These are phyloP conservation scores for Ampelomyces quisqualis DNA, from an alignment of 2,329 filamentous ascomycete genomes.

Conservation along the genomic window DNA sequence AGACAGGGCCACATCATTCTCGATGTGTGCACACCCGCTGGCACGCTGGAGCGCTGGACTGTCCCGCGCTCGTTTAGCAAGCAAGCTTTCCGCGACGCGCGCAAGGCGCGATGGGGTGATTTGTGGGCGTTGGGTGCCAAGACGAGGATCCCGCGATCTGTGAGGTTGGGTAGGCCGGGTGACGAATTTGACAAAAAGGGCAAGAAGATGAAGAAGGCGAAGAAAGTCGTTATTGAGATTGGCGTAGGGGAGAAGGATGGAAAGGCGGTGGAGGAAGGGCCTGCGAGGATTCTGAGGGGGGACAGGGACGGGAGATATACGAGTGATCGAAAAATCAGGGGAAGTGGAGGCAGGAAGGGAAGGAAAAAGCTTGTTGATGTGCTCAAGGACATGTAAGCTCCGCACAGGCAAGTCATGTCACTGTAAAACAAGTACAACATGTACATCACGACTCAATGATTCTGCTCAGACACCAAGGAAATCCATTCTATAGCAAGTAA, in stretches of 20 bases:
- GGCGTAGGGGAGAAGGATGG: slow-evolving; percentile 29
- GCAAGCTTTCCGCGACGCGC: slow-evolving; percentile 85
- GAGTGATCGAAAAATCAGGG: slow-evolving; percentile 40
- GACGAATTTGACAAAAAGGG: slow-evolving; percentile 46
- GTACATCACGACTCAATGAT: slow-evolving; percentile 6
- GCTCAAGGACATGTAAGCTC: slow-evolving; percentile 22
- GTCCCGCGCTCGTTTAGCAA: slow-evolving; percentile 79
- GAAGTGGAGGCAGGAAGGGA: slow-evolving; percentile 44
- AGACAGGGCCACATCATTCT: slow-evolving; percentile 83
- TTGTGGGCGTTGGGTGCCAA: slow-evolving; percentile 95
- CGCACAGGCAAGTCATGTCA: neutral
- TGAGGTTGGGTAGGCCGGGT: slow-evolving; percentile 59
- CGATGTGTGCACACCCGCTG: slow-evolving; percentile 85
- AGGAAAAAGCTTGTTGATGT: slow-evolving; percentile 30
- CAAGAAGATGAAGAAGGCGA: slow-evolving; percentile 35
- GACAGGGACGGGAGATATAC: slow-evolving; percentile 36
- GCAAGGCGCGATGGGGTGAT: slow-evolving; percentile 89
- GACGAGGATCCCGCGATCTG: slow-evolving; percentile 65
- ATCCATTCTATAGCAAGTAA: slow-evolving; percentile 13
- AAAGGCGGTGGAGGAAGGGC: slow-evolving; percentile 21
- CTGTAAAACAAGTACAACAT: slow-evolving; percentile 3
- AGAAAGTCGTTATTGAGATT: slow-evolving; percentile 35
- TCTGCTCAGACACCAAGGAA: slow-evolving; percentile 5
- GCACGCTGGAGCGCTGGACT: slow-evolving; percentile 88
- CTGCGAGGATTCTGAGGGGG: slow-evolving; percentile 18